phyloP scores from a whole-genome alignment of 768 basidiomycete species.

The Boletus rufocinnamomeus region DNA sequence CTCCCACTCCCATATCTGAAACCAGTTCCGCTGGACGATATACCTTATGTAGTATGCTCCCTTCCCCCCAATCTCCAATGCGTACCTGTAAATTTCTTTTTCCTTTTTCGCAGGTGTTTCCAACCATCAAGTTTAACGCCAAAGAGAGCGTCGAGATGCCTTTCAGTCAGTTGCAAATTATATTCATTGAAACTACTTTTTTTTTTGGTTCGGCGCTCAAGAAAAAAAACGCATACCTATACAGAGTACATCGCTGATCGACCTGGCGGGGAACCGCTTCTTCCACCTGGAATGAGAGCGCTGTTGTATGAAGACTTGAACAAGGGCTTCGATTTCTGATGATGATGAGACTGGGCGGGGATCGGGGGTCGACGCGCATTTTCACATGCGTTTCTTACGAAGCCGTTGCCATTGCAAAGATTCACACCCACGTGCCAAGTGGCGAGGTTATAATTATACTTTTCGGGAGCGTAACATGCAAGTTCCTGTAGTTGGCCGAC shows the following conservation, averaged over 20 bases:
- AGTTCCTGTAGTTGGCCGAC: background rate
- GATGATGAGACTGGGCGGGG: no score
- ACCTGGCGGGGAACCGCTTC: constrained; percentile 57
- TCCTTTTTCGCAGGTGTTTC: constrained; percentile 70
- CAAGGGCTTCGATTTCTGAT: constrained; percentile 66
- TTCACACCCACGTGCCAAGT: background rate
- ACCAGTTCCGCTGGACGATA: constrained; percentile 63
- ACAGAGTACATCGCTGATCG: constrained; percentile 52
- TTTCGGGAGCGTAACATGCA: background rate
- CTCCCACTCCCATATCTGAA: background rate
- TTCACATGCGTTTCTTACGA: no score
- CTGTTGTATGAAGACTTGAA: constrained; percentile 85
- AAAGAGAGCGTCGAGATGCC: constrained; percentile 98
- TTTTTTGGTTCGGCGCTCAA: constrained; percentile 1
- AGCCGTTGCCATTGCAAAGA: background rate
- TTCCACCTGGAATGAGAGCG: constrained; percentile 90
- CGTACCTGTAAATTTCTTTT: no score
- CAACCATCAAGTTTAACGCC: constrained; percentile 84
- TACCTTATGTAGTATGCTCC: constrained; percentile 65
- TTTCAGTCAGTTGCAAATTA: constrained; percentile 62
- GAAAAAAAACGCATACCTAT: background rate
- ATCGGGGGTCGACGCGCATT: background rate
- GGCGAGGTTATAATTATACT: background rate
- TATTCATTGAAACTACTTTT: background rate
- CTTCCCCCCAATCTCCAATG: background rate